A percentile compares a stretch with the other conserved stretches of the same genome.
These are phyloP conservation scores for Ilyonectria destructans DNA, from an alignment of 2,329 filamentous ascomycete genomes.

Conservation along the genomic window DNA sequence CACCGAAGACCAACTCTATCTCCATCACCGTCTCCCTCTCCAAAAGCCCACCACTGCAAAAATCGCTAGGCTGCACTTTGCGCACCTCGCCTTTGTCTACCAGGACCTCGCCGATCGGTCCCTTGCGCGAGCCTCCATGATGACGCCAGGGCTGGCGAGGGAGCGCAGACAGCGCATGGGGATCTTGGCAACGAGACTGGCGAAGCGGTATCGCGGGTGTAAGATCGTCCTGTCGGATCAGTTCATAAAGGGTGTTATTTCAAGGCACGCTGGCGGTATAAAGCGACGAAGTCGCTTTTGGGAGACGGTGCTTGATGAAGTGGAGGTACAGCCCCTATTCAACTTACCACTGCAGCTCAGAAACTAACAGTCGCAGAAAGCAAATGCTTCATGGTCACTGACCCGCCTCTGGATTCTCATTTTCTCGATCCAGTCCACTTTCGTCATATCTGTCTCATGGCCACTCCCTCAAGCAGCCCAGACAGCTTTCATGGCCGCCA, in stretches of 20 bases:
- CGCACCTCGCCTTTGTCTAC: slow-evolving; percentile 26
- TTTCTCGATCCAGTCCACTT: slow-evolving; percentile 23
- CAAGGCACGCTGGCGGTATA: slow-evolving; percentile 12
- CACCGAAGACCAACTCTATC: slow-evolving; percentile 35
- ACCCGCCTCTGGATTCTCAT: slow-evolving; percentile 31
- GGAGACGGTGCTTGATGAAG: slow-evolving; percentile 37
- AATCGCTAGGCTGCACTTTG: slow-evolving; percentile 19
- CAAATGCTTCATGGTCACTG: slow-evolving; percentile 33
- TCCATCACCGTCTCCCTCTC: slow-evolving; percentile 34
- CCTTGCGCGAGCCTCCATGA: slow-evolving; percentile 18
- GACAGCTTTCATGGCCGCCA: slow-evolving; percentile 24
- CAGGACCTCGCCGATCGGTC: slow-evolving; percentile 31
- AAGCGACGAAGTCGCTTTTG: slow-evolving; percentile 34
- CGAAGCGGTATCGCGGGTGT: slow-evolving; percentile 22
- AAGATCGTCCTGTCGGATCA: slow-evolving; percentile 28
- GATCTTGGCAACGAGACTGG: slow-evolving; percentile 26
- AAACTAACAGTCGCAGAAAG: slow-evolving; percentile 23
- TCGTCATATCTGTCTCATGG: slow-evolving; percentile 11
- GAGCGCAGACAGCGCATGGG: slow-evolving; percentile 29
- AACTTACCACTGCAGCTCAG: not conserved
- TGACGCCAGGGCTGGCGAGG: slow-evolving; percentile 12
- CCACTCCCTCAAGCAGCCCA: slow-evolving; percentile 20
- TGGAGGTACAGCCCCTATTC: slow-evolving; percentile 27
- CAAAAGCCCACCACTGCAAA: slow-evolving; percentile 19
- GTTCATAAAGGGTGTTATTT: slow-evolving; percentile 22